Evolutionary conservation across 306 rosid species (phyloP).

Genomic region (Aeschynomene evenia): DNA sequence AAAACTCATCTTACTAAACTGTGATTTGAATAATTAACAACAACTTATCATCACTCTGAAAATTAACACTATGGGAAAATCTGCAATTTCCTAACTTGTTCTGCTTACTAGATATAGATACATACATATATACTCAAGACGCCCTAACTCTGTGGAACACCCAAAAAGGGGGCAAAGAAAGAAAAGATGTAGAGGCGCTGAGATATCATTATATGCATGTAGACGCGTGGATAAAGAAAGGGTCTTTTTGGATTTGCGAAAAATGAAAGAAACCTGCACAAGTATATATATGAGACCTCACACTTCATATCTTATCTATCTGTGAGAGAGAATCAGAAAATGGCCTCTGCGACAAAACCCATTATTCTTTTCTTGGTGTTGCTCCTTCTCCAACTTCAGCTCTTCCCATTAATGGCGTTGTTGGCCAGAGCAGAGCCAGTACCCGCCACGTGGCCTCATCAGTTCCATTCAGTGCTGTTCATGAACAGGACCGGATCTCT

Average conservation of each 20-base stretch:
- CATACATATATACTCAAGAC: no score
- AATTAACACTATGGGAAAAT: no score
- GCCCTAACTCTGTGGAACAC: no score
- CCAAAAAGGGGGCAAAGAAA: no score
- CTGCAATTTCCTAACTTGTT: no score
- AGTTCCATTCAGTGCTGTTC: conserved; percentile 69
- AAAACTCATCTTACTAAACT: no score
- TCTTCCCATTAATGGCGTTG: neutral
- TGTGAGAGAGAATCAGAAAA: neutral
- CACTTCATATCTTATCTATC: neutral
- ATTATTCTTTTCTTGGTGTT: neutral
- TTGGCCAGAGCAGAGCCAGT: conserved; percentile 26
- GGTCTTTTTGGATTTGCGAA: neutral
- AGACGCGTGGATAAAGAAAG: neutral
- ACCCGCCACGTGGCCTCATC: conserved; percentile 59
- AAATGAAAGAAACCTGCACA: no score
- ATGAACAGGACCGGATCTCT: conserved; percentile 55
- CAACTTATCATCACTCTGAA: no score
- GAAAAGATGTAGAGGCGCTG: no score
- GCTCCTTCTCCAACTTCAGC: conserved; percentile 24
- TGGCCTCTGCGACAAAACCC: conserved; percentile 22
- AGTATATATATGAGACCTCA: neutral
- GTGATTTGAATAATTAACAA: no score
- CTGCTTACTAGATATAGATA: no score
- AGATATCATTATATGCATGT: no score